Base-by-base conservation (phyloP, 257 asterid genomes). In the Nicotiana paniculata region DNA sequence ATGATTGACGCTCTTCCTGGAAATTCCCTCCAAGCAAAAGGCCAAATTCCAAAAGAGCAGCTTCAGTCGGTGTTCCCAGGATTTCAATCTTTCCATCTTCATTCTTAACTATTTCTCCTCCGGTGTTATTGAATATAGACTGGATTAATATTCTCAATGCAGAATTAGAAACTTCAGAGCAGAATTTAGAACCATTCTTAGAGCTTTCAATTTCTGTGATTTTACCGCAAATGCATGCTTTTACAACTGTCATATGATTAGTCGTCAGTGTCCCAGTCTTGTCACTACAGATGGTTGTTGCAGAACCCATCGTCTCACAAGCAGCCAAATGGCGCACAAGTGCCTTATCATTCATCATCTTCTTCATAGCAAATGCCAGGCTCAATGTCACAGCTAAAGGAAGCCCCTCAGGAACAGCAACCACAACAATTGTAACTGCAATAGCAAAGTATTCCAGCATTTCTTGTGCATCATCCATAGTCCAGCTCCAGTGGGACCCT, bases 291-390 rank as follows among this genome's bases (percentile, higher is more conserved):
- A 95, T 95, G 78, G 96, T 92, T 28, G 98, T 95, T 72, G 98
- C 92, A 81, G 98, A 95, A 78, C 98, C 98, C 98, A 95, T 95
- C 72, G 98, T 95, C 85, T 95, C 98, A 83, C 98, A 95, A 82
- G 98, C 98, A 59, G 98, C 97, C 81, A 94, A 85, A 86, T 92
- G 95, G 68, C 96, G 97, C 51, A 93, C 98, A 75, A 95, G 97
- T 46, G 98, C 97, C 87, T 89, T 95, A 84, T 95, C 98, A 33
- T 91, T 93, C 98, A 95, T 95, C 98, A 95, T 95, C 88, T 93
- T 95, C 88, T 91, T 95, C 98, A 95, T 95, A 18, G 98, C 97
- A 88, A 93, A 95, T 12, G 98, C 98, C 58, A 95, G 97, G 88
- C 98, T 94, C 85, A 94, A 83, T 66, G 98, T 94, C 55, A 94